Conservation (phyloP, 1,284 basidiomycete genomes). For the Ceratobasidium sp. region DNA sequence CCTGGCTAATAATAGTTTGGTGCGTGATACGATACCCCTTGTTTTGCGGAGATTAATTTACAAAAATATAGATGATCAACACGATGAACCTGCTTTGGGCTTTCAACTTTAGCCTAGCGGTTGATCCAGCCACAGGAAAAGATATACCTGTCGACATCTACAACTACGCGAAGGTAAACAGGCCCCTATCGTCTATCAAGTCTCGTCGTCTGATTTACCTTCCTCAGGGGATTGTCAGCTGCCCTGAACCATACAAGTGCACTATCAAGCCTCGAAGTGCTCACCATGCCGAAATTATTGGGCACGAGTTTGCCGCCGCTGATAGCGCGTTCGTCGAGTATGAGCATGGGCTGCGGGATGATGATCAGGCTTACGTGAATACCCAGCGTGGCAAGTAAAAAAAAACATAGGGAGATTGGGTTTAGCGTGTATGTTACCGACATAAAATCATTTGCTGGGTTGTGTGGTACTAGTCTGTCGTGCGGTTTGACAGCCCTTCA, state of each 20-base stretch:
- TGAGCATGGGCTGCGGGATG: not conserved
- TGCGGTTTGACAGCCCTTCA: too few relatives aligned
- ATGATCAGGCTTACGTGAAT: not conserved
- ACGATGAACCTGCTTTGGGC: slow-evolving; percentile 48
- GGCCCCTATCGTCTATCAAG: not conserved
- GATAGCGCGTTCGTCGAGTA: not conserved
- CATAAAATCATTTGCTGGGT: not conserved
- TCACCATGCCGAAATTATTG: not conserved
- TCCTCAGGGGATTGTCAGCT: not conserved
- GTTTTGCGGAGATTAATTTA: not conserved
- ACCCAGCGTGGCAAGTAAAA: not conserved
- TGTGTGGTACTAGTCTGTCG: too few relatives aligned
- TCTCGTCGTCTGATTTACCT: not conserved
- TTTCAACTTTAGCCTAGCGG: slow-evolving; percentile 44
- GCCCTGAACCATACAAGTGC: not conserved
- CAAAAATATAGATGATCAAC: slow-evolving; percentile 24
- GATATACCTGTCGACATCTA: slow-evolving; percentile 38
- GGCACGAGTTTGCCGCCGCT: not conserved
- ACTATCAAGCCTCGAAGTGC: not conserved
- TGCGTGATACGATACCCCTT: not conserved
- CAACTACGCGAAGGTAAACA: slow-evolving; percentile 39
- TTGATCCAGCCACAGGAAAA: slow-evolving; percentile 41
- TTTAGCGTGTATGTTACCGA: not conserved
- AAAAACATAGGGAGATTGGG: not conserved
- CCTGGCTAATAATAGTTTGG: slow-evolving; percentile 45